Percentiles rank a stretch among this genome's conserved stretches.
These are phyloP conservation scores for Pseudozyma sp. DNA, from an alignment of 1,284 basidiomycete species.

Conservation along the genomic window DNA sequence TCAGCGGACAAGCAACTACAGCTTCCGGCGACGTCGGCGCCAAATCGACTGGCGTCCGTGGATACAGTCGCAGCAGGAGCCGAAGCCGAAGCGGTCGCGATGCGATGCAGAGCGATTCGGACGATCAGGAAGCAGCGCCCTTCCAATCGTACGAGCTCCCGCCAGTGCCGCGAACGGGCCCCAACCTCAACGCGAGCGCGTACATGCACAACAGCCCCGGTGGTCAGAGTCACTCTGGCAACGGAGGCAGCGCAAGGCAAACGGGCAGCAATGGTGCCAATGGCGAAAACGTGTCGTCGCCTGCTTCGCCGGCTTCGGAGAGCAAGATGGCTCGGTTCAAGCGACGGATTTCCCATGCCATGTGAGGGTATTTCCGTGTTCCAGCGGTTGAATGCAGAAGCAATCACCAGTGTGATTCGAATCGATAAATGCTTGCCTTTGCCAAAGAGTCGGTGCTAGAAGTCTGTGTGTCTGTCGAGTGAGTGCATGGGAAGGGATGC, in stretches of 20 bases:
- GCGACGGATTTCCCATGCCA: slow-evolving; percentile 37
- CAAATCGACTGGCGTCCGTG: slow-evolving; percentile 9
- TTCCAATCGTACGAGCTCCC: slow-evolving; percentile 30
- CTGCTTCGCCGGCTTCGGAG: slow-evolving; percentile 21
- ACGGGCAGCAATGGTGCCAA: not conserved
- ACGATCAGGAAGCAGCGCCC: slow-evolving; percentile 32
- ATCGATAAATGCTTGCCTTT: too few relatives aligned
- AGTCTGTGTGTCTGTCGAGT: too few relatives aligned
- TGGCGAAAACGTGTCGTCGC: slow-evolving; percentile 6
- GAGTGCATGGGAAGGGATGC: too few relatives aligned
- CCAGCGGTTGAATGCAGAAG: too few relatives aligned
- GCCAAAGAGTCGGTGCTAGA: too few relatives aligned
- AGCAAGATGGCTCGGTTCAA: slow-evolving; percentile 42
- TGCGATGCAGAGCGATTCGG: slow-evolving; percentile 17
- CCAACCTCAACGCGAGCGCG: slow-evolving; percentile 45
- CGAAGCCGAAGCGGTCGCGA: slow-evolving; percentile 33
- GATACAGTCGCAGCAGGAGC: slow-evolving; percentile 21
- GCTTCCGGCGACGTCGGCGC: not conserved
- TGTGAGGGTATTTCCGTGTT: slow-evolving; percentile 6
- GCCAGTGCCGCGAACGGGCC: slow-evolving; percentile 30
- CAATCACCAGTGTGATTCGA: too few relatives aligned
- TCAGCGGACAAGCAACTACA: slow-evolving; percentile 4
- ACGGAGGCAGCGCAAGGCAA: slow-evolving; percentile 10
- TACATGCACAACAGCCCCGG: slow-evolving; percentile 26
- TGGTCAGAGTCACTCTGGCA: not conserved